Percentiles rank a stretch among this genome's conserved stretches.
Conservation (phyloP, 495 filamentous ascomycete genomes). For the Talaromyces thailandensis region DNA sequence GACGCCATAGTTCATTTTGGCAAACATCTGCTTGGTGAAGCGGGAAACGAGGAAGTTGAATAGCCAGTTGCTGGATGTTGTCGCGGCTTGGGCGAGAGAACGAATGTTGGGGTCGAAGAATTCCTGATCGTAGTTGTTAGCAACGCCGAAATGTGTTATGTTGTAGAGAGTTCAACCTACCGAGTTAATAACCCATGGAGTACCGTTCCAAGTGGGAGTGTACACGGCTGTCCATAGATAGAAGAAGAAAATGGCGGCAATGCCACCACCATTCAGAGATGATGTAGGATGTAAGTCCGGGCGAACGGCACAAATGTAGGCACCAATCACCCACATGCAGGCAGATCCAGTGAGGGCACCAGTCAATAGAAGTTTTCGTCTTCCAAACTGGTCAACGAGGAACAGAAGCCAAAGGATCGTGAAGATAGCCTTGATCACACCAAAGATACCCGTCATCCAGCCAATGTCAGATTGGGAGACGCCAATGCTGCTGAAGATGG, state of each 20-base stretch:
- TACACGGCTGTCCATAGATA: conserved; percentile 76
- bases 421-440: conserved; percentile 45
- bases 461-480: conserved; percentile 35
- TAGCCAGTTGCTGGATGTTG: conserved; percentile 65
- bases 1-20: conserved; percentile 59
- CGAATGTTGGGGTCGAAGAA: conserved; percentile 55
- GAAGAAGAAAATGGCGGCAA: conserved; percentile 69
- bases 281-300: conserved; percentile 29
- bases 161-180: conserved; percentile 13
- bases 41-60: conserved; percentile 68
- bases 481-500: conserved; percentile 51
- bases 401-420: conserved; percentile 60
- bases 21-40: conserved; percentile 71
- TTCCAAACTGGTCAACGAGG: conserved; percentile 62
- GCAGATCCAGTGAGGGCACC: conserved; percentile 61
- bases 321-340: conserved; percentile 71
- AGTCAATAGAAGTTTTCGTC: conserved; percentile 60
- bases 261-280: conserved; percentile 45
- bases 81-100: conserved; percentile 58
- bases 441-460: conserved; percentile 46
- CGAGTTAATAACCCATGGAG: conserved; percentile 57
- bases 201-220: conserved; percentile 68
- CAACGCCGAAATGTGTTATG: not conserved
- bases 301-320: conserved; percentile 53
- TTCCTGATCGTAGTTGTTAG: conserved; percentile 25